Conservation (phyloP, 164 flowering plant species). For the Buxus sempervirens region DNA sequence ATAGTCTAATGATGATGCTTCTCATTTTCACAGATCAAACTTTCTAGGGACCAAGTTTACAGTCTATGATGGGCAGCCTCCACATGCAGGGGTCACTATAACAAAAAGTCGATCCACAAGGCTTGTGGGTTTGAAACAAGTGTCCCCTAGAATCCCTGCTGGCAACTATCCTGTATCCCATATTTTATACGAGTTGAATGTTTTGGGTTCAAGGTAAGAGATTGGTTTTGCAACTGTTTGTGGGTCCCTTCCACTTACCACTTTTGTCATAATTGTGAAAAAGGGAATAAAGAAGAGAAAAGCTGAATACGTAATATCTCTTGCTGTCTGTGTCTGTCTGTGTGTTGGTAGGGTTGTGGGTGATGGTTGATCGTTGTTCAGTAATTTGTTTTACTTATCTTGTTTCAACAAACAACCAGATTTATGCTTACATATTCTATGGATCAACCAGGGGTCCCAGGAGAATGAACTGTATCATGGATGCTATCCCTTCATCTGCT, state of each 20-base stretch:
- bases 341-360: too few relatives aligned
- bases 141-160: constrained; percentile 59
- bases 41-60: constrained; percentile 76
- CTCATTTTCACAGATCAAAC: constrained; percentile 48
- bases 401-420: neutral
- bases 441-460: constrained; percentile 64
- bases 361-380: neutral
- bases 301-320: too few relatives aligned
- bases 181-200: constrained; percentile 69
- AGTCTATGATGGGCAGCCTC: constrained; percentile 64
- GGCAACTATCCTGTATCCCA: constrained; percentile 69
- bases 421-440: neutral
- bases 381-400: too few relatives aligned
- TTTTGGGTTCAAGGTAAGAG: constrained; percentile 67
- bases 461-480: constrained; percentile 65
- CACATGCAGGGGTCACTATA: constrained; percentile 57
- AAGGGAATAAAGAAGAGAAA: too few relatives aligned
- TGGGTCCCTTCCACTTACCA: neutral
- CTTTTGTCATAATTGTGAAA: neutral
- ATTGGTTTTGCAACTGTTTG: neutral
- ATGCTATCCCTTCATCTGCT: constrained; percentile 57
- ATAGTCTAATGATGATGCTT: neutral
- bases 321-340: too few relatives aligned
- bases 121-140: constrained; percentile 55
- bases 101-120: constrained; percentile 58